Conservation (phyloP, 1,284 basidiomycete genomes). For the Pseudozyma flocculosa region DNA sequence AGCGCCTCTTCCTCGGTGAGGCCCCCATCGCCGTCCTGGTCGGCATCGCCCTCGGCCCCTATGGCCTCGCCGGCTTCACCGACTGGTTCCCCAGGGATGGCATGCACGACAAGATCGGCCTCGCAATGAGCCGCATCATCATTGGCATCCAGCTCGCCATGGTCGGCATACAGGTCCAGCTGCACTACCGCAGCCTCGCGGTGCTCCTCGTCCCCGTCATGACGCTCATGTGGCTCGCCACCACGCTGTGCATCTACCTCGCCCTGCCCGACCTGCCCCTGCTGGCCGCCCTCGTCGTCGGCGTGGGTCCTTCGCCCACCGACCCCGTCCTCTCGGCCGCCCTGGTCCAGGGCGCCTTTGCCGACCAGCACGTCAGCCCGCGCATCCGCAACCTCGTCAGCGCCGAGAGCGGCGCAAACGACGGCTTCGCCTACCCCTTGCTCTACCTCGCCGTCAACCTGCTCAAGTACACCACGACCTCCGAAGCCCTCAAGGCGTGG, state of each 20-base stretch:
- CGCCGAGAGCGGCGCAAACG: conserved; percentile 50
- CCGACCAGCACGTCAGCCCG: conserved; percentile 48
- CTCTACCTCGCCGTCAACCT: conserved; percentile 44
- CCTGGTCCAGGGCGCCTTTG: conserved; percentile 50
- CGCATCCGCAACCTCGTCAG: conserved; percentile 47
- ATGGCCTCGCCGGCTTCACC: conserved; percentile 35
- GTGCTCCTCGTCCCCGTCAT: conserved; percentile 43
- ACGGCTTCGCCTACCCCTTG: conserved; percentile 47
- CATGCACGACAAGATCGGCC: conserved; percentile 28
- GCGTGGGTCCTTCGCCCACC: conserved; percentile 40
- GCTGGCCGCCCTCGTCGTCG: conserved; percentile 38
- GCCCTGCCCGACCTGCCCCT: conserved; percentile 36
- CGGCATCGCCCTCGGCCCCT: conserved; percentile 41
- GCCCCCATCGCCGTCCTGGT: conserved; percentile 44
- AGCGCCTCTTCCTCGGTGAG: conserved; percentile 44
- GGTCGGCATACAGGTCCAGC: conserved; percentile 44
- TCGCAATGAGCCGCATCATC: conserved; percentile 37
- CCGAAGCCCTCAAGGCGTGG: conserved; percentile 33
- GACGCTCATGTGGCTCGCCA: conserved; percentile 45
- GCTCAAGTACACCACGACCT: conserved; percentile 24
- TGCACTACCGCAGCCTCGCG: conserved; percentile 37
- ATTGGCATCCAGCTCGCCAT: conserved; percentile 47
- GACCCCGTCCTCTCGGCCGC: conserved; percentile 48
- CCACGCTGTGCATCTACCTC: conserved; percentile 32
- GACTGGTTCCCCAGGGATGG: conserved; percentile 26